Evolutionary conservation across 1,284 basidiomycete genomes (phyloP).

Genomic region (Porodaedalea pini): DNA sequence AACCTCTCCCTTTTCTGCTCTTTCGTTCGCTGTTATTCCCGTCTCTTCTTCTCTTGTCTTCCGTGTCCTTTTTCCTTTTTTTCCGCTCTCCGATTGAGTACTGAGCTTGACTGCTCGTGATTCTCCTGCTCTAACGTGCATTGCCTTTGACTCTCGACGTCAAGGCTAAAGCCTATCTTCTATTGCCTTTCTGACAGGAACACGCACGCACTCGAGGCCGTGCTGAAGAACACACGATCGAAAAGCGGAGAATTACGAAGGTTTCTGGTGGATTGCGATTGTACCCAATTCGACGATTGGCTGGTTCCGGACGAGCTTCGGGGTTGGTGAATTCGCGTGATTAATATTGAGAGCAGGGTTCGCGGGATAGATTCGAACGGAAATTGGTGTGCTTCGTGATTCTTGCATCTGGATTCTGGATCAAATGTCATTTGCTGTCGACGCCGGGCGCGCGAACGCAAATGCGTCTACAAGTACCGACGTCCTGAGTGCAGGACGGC

Average conservation of each 20-base stretch:
- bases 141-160: background rate
- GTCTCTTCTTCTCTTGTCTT: too few species aligned
- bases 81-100: background rate
- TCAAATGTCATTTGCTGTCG: background rate
- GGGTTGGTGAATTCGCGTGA: background rate
- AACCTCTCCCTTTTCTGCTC: background rate
- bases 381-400: background rate
- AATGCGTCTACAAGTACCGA: background rate
- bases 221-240: too few species aligned
- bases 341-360: background rate
- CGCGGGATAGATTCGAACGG: background rate
- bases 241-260: too few species aligned
- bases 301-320: background rate
- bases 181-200: background rate
- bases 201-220: background rate
- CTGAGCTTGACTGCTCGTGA: background rate
- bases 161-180: slow-evolving; percentile 1
- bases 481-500: background rate
- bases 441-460: background rate
- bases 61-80: background rate
- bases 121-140: background rate
- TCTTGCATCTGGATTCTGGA: background rate
- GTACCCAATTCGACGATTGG: background rate
- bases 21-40: too few species aligned
- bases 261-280: too few species aligned